Evolutionary conservation across 352 stramenopile genomes (phyloP), one percentile per base, ranked within the genome.

Genomic region (Globisporangium emineosum): DNA sequence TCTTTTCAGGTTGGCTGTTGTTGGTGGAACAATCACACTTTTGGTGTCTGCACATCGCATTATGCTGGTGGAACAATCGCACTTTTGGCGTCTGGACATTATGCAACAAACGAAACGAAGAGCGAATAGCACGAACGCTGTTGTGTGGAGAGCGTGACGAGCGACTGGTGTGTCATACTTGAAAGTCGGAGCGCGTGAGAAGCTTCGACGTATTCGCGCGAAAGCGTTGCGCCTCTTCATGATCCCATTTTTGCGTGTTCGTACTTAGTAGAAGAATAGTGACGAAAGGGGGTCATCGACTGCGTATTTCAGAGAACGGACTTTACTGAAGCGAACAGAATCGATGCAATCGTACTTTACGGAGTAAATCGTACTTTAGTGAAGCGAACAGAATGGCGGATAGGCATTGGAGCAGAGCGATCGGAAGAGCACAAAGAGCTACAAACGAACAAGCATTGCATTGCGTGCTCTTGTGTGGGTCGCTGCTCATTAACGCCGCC

Each of bases 391-490:
- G n/a, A 21, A 29, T 37, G 23, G 29, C n/a, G n/a, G n/a, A n/a
- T 19, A 59, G 32, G 23, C 55, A 61, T 27, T 61, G 55, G 55
- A 61, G 55, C 55, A 61, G 55, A 61, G 55, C 55, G 35, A 55
- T 59, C 33, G 32, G 33, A 4, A 4, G 49, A 56, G 12, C 23
- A 40, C 27, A n/a, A 61, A 49, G 12, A 33, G 33, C 9, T 45
- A n/a, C 35, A 13, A 61, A 33, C 21, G 33, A 60, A n/a, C 30
- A n/a, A n/a, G 30, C 15, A 23, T 32, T 15, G 37, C 55, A 12
- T 42, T 32, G 25, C 25, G 35, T 27, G 54, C n/a, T 27, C n/a
- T 29, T 40, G 51, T 33, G 30, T 21, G 53, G 12, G 19, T 10
- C 10, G 15, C 15, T 43, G 17, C 17, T 32, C 42, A 32, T 21